Conservation (phyloP, 192 early-diverging fungal genomes). For the Backusella macrospora region DNA sequence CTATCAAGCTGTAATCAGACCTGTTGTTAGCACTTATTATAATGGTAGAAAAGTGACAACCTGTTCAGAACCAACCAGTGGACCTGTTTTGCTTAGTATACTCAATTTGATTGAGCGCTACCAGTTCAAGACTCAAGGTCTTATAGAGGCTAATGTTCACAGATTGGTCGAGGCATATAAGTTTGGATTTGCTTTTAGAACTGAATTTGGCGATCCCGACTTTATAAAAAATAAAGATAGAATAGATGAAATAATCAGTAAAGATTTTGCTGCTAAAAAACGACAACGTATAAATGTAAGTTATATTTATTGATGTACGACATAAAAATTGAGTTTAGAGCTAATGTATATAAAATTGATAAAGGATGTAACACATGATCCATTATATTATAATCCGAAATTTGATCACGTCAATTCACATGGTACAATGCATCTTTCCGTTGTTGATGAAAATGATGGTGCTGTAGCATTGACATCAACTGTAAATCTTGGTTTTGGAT, state of each 20-base stretch:
- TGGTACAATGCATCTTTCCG: constrained; percentile 92
- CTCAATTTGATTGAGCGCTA: constrained; percentile 88
- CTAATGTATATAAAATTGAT: background rate
- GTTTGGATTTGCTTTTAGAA: constrained; percentile 81
- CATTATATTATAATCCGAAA: constrained; percentile 76
- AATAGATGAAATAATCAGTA: constrained; percentile 63
- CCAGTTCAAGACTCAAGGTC: constrained; percentile 60
- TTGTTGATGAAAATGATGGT: constrained; percentile 69
- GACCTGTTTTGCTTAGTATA: constrained; percentile 79
- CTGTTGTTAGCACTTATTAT: constrained; percentile 69
- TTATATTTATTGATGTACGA: background rate
- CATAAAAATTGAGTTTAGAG: background rate
- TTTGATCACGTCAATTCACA: constrained; percentile 80
- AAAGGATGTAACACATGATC: constrained; percentile 58
- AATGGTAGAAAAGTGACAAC: constrained; percentile 76
- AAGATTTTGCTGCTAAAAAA: constrained; percentile 67
- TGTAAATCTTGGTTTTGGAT: constrained; percentile 88
- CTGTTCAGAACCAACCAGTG: constrained; percentile 77
- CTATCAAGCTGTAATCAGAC: constrained; percentile 66
- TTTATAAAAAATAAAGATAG: constrained; percentile 65
- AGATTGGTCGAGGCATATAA: constrained; percentile 87
- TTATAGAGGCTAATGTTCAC: constrained; percentile 69
- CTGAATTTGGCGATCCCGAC: constrained; percentile 79
- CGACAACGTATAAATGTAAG: constrained; percentile 68
- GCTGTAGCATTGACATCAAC: constrained; percentile 89